A percentile compares a stretch with the other conserved stretches of the same genome.
Conservation (phyloP, 140 eudicot genomes). For the Cichorium intybus region DNA sequence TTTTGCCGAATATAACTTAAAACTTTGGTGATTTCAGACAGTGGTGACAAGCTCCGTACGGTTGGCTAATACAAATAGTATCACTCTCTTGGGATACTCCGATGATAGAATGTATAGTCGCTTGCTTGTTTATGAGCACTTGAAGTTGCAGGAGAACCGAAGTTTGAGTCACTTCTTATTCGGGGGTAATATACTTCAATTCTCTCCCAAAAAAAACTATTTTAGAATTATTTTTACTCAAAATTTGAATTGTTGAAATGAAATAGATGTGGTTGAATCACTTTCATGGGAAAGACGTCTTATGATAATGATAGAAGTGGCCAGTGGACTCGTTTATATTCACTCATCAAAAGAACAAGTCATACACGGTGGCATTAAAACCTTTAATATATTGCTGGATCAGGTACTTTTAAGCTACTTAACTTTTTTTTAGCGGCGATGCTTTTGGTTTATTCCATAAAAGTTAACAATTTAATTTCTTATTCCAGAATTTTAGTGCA, state of each 20-base stretch:
- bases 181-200: not conserved
- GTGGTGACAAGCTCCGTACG: not conserved
- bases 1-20: not conserved
- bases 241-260: not conserved
- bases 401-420: not conserved
- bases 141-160: not conserved
- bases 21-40: not conserved
- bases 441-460: not conserved
- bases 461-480: not conserved
- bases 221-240: not conserved
- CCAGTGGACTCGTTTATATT: not conserved
- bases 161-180: not conserved
- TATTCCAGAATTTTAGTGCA: not conserved
- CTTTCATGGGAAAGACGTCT: not conserved
- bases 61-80: conserved; percentile 1
- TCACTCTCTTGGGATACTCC: conserved; percentile 2
- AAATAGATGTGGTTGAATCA: not conserved
- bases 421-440: not conserved
- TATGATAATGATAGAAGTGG: not conserved
- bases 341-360: not conserved
- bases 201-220: not conserved
- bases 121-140: not conserved
- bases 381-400: not conserved
- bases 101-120: too few relatives aligned
- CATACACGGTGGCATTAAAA: not conserved